Evolutionary conservation across 106 monocot species (phyloP), one percentile per base, ranked within the genome.

Genomic region (Allium cepa): DNA sequence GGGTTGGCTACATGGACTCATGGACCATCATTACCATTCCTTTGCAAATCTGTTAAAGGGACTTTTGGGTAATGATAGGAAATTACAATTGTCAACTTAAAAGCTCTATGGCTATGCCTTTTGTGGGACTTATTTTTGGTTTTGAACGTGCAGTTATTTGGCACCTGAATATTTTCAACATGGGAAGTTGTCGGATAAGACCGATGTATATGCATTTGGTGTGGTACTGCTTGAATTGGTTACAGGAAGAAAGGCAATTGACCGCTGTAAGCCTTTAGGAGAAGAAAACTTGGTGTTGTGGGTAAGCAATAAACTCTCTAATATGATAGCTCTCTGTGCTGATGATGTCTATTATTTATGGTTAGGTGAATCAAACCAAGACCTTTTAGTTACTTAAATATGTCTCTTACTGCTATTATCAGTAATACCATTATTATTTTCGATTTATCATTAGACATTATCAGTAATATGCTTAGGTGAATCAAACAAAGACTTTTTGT

Each of bases 101-200:
- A 5, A 36, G 36, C 5, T 3, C 5, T 1, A 36, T 36, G 36
- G 5, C 22, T 36, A 36, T 1, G 36, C 3, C 36, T 36, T 36
- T 5, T 36, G 36, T 36, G 3, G 5, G 36, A 55, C 7, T 15
- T 7, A 14, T 50, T 71, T 17, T 46, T 71, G 11, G 67, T 57
- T 16, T 75, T 66, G 2, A 9, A 48, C 50, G 53, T 78, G 69
- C 76, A 93, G 93, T 26, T 93, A 93, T 75, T 68, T 94, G 64
- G 94, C 94, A 50, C 94, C 94, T 13, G 94, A 94, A 69, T 94
- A 94, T 70, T 94, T 93, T 60, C 90, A 94, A 56, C 90, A 90
- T 69, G 94, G 94, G 48, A 94, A 94, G 65, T 64, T 94, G 26
- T 94, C 94, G 13, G 94, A 90, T 66, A 94, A 82, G 78, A 94